Conservation (phyloP, 768 basidiomycete species). For the Termitomyces sp. region DNA sequence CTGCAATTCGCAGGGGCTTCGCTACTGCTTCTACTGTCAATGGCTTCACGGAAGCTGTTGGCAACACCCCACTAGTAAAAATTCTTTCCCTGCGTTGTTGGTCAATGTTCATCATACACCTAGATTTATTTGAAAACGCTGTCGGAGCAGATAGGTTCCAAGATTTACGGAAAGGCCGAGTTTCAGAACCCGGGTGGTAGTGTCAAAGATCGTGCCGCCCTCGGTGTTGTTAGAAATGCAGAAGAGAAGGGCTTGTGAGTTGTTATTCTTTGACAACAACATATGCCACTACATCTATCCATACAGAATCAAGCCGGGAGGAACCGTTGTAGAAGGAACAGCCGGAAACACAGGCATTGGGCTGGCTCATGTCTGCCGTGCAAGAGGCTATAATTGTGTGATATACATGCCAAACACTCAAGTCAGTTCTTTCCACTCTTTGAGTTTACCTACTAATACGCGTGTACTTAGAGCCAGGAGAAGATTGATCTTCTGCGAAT, state of each 20-base stretch:
- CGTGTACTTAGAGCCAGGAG: slow-evolving; percentile 74
- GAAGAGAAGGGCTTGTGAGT: slow-evolving; percentile 78
- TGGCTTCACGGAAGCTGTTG: slow-evolving; percentile 85
- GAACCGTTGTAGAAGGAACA: slow-evolving; percentile 96
- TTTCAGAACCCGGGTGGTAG: slow-evolving; percentile 98
- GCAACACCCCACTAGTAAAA: slow-evolving; percentile 88
- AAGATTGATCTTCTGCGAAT: slow-evolving; percentile 97
- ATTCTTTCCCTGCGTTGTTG: neutral
- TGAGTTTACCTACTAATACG: neutral
- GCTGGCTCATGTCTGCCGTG: slow-evolving; percentile 89
- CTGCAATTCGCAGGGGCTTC: slow-evolving; percentile 25
- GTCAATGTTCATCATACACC: neutral
- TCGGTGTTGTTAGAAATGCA: slow-evolving; percentile 82
- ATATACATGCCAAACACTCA: slow-evolving; percentile 99
- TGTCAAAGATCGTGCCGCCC: slow-evolving; percentile 95
- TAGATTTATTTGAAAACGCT: slow-evolving; percentile 82
- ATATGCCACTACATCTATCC: neutral
- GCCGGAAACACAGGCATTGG: slow-evolving; percentile 99
- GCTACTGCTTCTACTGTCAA: slow-evolving; percentile 44
- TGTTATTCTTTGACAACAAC: neutral
- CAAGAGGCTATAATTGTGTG: slow-evolving; percentile 92
- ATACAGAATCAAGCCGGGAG: slow-evolving; percentile 77
- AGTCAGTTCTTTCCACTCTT: slow-evolving; percentile 28
- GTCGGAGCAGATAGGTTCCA: slow-evolving; percentile 77
- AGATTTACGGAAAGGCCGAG: slow-evolving; percentile 94